Evolutionary conservation across 257 asterid genomes (phyloP).

Genomic region (Jasminum sambac): DNA sequence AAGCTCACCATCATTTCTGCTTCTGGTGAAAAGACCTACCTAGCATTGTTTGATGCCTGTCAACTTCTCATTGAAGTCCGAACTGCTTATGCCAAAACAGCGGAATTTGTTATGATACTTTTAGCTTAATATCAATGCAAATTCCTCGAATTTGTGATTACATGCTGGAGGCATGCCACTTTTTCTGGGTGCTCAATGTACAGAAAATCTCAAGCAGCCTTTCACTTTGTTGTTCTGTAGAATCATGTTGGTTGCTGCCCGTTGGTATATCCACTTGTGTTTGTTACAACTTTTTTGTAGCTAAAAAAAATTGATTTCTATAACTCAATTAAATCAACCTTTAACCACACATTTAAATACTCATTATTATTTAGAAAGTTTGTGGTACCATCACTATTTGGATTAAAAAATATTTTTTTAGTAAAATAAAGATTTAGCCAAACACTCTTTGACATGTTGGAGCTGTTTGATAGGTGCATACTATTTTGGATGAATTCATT

Average conservation of each 20-base stretch:
- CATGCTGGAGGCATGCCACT: background rate
- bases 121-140: background rate
- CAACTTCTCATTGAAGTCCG: background rate
- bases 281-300: no score
- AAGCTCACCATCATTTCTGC: slow-evolving; percentile 3
- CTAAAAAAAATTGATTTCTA: no score
- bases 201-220: background rate
- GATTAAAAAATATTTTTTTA: no score
- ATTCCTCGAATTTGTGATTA: slow-evolving; percentile 5
- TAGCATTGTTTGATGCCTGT: background rate
- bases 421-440: no score
- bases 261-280: background rate
- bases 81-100: background rate
- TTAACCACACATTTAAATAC: no score
- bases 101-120: background rate
- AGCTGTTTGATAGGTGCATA: slow-evolving; percentile 66
- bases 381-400: no score
- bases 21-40: background rate
- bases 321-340: no score
- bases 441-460: background rate
- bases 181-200: slow-evolving; percentile 14
- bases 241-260: slow-evolving; percentile 1
- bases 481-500: slow-evolving; percentile 83
- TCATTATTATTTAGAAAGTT: no score
- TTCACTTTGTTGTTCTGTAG: slow-evolving; percentile 8